phyloP scores from a whole-genome alignment of 192 early-diverging fungal genomes.

The Backusella sp. region DNA sequence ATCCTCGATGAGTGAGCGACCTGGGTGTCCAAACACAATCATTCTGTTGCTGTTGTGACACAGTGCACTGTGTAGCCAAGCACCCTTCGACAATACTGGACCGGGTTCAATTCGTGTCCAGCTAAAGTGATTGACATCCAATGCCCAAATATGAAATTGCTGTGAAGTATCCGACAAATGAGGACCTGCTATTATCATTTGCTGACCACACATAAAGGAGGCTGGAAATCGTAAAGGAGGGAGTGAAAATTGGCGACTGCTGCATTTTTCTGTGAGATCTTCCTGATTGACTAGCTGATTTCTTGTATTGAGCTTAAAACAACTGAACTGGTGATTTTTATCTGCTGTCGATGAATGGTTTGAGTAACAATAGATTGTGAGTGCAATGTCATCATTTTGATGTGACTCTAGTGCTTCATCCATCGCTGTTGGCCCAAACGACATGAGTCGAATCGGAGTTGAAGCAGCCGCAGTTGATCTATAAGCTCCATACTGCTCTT shows the following conservation, averaged over 20 bases:
- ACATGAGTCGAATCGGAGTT: conserved; percentile 15
- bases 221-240: conserved; percentile 75
- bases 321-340: conserved; percentile 44
- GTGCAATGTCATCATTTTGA: neutral
- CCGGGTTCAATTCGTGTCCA: conserved; percentile 71
- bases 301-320: conserved; percentile 56
- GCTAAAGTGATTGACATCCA: conserved; percentile 53
- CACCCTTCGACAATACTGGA: conserved; percentile 62
- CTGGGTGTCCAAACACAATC: conserved; percentile 69
- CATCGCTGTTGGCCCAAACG: neutral
- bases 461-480: conserved; percentile 69
- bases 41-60: conserved; percentile 62
- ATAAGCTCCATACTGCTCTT: conserved; percentile 73
- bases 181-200: conserved; percentile 66
- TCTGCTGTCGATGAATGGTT: conserved; percentile 70
- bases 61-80: conserved; percentile 72
- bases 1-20: conserved; percentile 67
- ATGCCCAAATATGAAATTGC: conserved; percentile 69
- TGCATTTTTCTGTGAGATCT: conserved; percentile 57
- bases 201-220: conserved; percentile 63
- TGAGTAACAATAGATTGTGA: conserved; percentile 58
- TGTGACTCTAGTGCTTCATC: neutral
- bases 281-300: conserved; percentile 43
- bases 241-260: conserved; percentile 57
- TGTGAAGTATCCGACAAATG: conserved; percentile 61